Base-by-base conservation (phyloP, 345 rosid species). In the Fremontodendron californicum region DNA sequence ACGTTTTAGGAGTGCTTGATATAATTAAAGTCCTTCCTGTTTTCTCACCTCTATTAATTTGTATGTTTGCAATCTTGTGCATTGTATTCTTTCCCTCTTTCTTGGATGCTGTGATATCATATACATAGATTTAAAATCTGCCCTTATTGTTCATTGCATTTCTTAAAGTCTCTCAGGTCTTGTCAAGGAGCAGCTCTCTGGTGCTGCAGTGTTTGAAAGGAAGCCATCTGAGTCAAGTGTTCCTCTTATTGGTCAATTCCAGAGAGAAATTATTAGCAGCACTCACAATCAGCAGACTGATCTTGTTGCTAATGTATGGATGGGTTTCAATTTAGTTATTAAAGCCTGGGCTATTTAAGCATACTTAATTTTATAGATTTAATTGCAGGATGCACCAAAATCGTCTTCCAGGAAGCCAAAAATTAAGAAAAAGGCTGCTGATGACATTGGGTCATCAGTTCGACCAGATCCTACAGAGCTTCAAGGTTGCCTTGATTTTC, bases 161-260 rank as follows among this genome's bases (percentile, higher is more conserved):
- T 55, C 79, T 86, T 85, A 85, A 88, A 86, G 90, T 91, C 82
- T 91, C 84, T 84, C 95, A 90, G 98, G 92, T 87, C 87, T 72
- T 60, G 82, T 80, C 68, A 80, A 86, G 82, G 91, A 84, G 83
- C 89, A 88, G 75, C 67, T 77, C 73, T 76, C 85, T 76, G 82
- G 82, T 79, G 78, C 46, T 81, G 84, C 84, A 64, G 80, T 58
- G 55, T 85, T 79, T 84, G 89, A 86, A 80, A 82, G 79, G 85
- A 90, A 82, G 89, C 77, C 79, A 74, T 60, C 79, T 64, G 93
- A 84, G 78, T 82, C 84, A 77, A 81, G 81, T 74, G 67, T 77
- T 63, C 85, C 89, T 73, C 83, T 79, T 68, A 42, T 77, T 13
- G 71, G 62, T 76, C 91, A 87, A 71, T 80, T 76, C 10, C 85